These are phyloP conservation scores for Cystobasidium sp. DNA, from an alignment of 1,284 basidiomycete species.

Conservation along the genomic window DNA sequence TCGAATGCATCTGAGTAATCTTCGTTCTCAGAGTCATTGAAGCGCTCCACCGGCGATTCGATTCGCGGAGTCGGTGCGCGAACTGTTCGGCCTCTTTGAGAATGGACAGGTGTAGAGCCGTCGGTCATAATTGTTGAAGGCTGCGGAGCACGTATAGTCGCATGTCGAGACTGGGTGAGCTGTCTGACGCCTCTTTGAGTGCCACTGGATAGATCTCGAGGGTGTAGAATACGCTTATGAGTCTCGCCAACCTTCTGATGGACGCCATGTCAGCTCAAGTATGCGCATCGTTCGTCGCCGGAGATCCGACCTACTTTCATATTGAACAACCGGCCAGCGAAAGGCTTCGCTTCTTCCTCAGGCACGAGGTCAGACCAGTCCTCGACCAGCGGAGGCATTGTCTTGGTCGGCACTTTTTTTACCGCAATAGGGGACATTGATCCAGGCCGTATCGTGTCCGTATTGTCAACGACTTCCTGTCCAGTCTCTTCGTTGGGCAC, in stretches of 20 bases:
- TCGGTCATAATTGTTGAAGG: not conserved
- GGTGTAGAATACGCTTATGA: slow-evolving; percentile 42
- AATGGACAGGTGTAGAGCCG: not conserved
- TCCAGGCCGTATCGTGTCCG: slow-evolving; percentile 49
- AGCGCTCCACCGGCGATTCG: slow-evolving; percentile 20
- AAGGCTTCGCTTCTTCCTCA: slow-evolving; percentile 65
- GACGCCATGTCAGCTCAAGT: not conserved
- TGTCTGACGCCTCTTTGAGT: slow-evolving; percentile 5
- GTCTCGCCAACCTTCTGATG: slow-evolving; percentile 8
- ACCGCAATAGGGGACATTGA: not conserved
- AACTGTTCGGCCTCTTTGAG: not conserved
- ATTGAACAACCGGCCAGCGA: slow-evolving; percentile 70
- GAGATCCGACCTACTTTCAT: slow-evolving; percentile 67
- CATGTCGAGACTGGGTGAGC: slow-evolving; percentile 4
- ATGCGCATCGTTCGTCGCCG: not conserved
- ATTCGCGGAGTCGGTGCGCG: not conserved
- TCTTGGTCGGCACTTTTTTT: not conserved
- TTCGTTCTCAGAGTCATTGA: slow-evolving; percentile 67
- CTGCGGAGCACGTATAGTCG: slow-evolving; percentile 23
- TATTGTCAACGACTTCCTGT: slow-evolving; percentile 44
- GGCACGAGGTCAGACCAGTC: slow-evolving; percentile 84
- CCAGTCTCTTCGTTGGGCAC: not conserved
- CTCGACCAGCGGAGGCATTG: slow-evolving; percentile 64
- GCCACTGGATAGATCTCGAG: slow-evolving; percentile 42
- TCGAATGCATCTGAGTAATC: slow-evolving; percentile 66